These are phyloP conservation scores for Diaporthe ilicicola DNA, from an alignment of 2,329 filamentous ascomycete genomes.

Conservation along the genomic window DNA sequence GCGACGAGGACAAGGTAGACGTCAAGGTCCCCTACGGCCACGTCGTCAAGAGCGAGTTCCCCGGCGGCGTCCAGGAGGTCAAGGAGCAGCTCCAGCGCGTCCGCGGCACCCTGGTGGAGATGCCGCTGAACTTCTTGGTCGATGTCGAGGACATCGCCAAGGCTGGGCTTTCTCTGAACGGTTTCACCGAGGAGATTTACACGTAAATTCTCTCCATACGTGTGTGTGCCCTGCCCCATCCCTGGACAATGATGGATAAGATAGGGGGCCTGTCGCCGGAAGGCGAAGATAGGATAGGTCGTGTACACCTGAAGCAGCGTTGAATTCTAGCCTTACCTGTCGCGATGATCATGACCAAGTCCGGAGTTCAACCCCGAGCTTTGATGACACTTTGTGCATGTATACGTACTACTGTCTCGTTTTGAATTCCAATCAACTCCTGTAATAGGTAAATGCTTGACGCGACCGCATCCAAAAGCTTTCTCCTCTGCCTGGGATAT, in stretches of 20 bases:
- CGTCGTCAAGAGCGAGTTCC: conserved; percentile 82
- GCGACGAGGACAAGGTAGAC: conserved; percentile 49
- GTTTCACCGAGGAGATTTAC: conserved; percentile 76
- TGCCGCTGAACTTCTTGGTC: conserved; percentile 88
- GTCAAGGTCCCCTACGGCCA: conserved; percentile 82
- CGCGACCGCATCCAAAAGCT: neutral
- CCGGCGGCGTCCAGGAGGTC: conserved; percentile 75
- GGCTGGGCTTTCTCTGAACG: conserved; percentile 78
- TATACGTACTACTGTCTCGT: neutral
- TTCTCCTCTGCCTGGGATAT: neutral
- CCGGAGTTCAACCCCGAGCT: neutral
- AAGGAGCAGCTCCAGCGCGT: conserved; percentile 75
- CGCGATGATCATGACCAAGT: conserved; percentile 6
- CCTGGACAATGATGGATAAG: neutral
- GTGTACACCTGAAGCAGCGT: conserved; percentile 16
- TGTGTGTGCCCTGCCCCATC: too few species aligned
- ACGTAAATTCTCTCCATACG: conserved; percentile 53
- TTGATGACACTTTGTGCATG: neutral
- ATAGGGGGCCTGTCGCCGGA: neutral
- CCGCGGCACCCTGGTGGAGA: conserved; percentile 81
- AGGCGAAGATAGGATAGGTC: neutral
- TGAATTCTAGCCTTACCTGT: conserved; percentile 21
- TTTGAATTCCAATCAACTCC: neutral
- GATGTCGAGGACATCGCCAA: conserved; percentile 86
- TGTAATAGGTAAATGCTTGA: conserved; percentile 17